Conservation (phyloP, 106 monocot genomes). For the Allium fistulosum region DNA sequence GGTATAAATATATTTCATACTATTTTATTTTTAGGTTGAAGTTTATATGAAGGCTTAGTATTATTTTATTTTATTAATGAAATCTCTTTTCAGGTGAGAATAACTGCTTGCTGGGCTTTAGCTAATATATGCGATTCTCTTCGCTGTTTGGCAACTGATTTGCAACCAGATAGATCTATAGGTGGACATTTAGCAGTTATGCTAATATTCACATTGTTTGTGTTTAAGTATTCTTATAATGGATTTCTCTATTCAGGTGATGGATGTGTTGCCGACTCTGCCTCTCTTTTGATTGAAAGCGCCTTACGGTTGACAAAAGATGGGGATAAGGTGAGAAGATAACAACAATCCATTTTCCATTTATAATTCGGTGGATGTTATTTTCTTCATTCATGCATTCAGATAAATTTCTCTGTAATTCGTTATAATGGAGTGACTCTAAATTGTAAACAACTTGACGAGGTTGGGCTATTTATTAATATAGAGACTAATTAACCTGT, state of each 20-base stretch:
- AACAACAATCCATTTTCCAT: too few relatives aligned
- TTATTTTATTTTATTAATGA: not conserved
- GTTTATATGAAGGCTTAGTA: too few relatives aligned
- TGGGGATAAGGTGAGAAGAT: conserved; percentile 68
- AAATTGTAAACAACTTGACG: too few relatives aligned
- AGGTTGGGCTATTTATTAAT: too few relatives aligned
- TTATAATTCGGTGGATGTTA: too few relatives aligned
- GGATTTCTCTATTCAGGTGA: conserved; percentile 34
- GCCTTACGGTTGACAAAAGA: conserved; percentile 76
- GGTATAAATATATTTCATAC: conserved; percentile 23
- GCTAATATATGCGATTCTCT: conserved; percentile 98
- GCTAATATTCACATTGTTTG: not conserved
- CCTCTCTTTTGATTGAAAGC: conserved; percentile 58
- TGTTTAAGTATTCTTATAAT: not conserved
- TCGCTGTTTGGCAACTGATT: conserved; percentile 45
- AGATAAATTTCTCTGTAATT: too few relatives aligned
- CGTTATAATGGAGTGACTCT: too few relatives aligned
- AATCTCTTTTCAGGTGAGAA: conserved; percentile 47
- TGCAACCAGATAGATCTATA: conserved; percentile 14
- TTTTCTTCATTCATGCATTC: too few relatives aligned
- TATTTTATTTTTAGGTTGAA: too few relatives aligned
- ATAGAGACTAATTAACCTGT: too few relatives aligned
- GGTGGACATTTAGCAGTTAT: conserved; percentile 17
- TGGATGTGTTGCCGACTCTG: conserved; percentile 10
- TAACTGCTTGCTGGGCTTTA: conserved; percentile 92